These are phyloP conservation scores for Chlamydomonas reinhardtii DNA, from an alignment of 163 green algal species.

Conservation along the genomic window DNA sequence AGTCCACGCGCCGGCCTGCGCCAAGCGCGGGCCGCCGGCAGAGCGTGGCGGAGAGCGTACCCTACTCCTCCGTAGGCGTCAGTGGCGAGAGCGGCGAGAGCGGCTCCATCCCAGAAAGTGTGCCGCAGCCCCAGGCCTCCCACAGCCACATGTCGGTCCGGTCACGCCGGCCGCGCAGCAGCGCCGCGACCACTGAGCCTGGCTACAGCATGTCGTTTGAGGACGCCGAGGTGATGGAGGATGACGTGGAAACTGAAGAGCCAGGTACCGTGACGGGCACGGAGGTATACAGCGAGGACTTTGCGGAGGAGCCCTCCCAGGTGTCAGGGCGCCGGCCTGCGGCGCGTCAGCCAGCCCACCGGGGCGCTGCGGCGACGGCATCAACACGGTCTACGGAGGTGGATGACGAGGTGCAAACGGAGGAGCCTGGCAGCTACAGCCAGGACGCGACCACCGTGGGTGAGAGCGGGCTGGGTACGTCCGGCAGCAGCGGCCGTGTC, in stretches of 20 bases:
- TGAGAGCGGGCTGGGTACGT: background rate
- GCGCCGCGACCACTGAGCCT: conserved; percentile 7
- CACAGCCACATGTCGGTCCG: no score
- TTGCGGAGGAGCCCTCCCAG: conserved; percentile 6
- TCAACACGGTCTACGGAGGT: background rate
- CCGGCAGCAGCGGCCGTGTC: background rate
- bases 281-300: conserved; percentile 1
- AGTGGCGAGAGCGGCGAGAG: background rate
- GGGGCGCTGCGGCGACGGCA: no score
- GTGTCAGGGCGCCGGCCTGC: no score
- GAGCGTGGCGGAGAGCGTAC: conserved; percentile 18
- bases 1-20: background rate
- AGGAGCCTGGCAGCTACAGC: conserved; percentile 18
- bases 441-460: background rate
- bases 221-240: background rate
- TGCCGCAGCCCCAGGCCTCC: background rate
- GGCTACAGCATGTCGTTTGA: conserved; percentile 34
- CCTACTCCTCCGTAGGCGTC: conserved; percentile 2
- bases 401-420: background rate
- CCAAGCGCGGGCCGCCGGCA: background rate
- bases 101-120: conserved; percentile 32
- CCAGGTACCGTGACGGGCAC: no score
- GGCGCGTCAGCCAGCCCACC: no score
- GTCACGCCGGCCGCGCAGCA: conserved; percentile 2
- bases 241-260: background rate